Evolutionary conservation across 768 basidiomycete species (phyloP).

Genomic region (Leccinellum albellum): DNA sequence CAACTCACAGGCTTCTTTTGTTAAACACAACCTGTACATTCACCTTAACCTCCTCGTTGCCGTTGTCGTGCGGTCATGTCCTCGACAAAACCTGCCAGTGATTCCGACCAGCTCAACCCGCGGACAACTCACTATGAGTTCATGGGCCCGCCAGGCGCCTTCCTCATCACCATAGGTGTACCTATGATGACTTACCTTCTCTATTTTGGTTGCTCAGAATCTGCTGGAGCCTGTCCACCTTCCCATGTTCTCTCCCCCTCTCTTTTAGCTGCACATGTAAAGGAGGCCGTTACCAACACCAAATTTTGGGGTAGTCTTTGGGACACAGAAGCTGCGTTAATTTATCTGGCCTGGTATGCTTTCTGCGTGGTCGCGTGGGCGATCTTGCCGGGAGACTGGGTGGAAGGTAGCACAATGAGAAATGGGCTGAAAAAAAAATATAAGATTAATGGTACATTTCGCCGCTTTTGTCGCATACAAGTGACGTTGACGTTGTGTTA

Average conservation of each 20-base stretch:
- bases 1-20: neutral
- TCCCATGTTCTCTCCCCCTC: constrained; percentile 35
- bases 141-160: constrained; percentile 73
- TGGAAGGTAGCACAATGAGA: constrained; percentile 68
- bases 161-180: constrained; percentile 65
- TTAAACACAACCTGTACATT: neutral
- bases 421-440: constrained; percentile 77
- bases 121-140: constrained; percentile 76
- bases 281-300: constrained; percentile 42
- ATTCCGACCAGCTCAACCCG: constrained; percentile 52
- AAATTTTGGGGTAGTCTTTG: constrained; percentile 75
- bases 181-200: constrained; percentile 71
- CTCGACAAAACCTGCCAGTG: constrained; percentile 17
- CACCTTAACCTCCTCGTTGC: neutral
- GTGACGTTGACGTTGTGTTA: neutral
- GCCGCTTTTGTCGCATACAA: neutral
- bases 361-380: constrained; percentile 82
- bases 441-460: constrained; percentile 85
- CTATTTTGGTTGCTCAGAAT: constrained; percentile 74
- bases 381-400: constrained; percentile 68
- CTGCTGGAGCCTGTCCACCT: constrained; percentile 67
- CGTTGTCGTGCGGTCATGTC: constrained; percentile 13
- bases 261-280: constrained; percentile 35
- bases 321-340: constrained; percentile 72
- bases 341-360: constrained; percentile 89